Base-by-base conservation (phyloP, 768 basidiomycete species). In the Lactifluus pinguis region DNA sequence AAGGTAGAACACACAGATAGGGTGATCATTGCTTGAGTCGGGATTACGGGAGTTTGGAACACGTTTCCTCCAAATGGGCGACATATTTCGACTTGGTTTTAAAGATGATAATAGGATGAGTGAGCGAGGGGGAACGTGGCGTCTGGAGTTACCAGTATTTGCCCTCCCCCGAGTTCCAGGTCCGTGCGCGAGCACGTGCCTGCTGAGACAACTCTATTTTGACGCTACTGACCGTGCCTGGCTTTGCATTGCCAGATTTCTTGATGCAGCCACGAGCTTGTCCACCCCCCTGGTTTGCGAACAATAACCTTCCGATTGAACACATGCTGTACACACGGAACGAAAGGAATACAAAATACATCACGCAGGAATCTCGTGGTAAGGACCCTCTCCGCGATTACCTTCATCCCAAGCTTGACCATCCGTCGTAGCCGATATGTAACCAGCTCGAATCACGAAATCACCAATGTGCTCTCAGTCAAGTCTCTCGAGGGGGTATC, bases 381-480 rank as follows among this genome's bases (percentile, higher is more conserved):
- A 73, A 61, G 79, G 73, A 6, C 87, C 88, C 69, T 92, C 86
- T 0, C 91, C 90, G 15, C 91, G 91, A 76, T 85, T 82, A 17
- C 81, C 76, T 49, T 92, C 88, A 72, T 95, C 97, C 87, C 92
- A 98, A 51, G 83, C 77, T 67, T 80, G 88, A 15, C 95, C 95
- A 41, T 85, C 81, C 1, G 83, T 88, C 0, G 91, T 94, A 2
- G 89, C 81, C 39, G 90, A 80, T 65, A 98, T 93, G 68, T 95
- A 93, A 48, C 95, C 93, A 29, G 84, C 87, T 50, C 95, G 81
- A 64, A 99, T 88, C 36, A 92, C 91, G 72, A 89, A 99, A 73
- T 98, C 97, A 36, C 97, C 97, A 69, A 99, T 98, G 59, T 77
- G 86, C 74, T 99, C 97, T 34, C 91, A 92, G 9, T 90, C 85